Percentiles rank a stretch among this genome's conserved stretches.
phyloP scores from a whole-genome alignment of 2,329 filamentous ascomycete species.

The Ascochyta koolunga region DNA sequence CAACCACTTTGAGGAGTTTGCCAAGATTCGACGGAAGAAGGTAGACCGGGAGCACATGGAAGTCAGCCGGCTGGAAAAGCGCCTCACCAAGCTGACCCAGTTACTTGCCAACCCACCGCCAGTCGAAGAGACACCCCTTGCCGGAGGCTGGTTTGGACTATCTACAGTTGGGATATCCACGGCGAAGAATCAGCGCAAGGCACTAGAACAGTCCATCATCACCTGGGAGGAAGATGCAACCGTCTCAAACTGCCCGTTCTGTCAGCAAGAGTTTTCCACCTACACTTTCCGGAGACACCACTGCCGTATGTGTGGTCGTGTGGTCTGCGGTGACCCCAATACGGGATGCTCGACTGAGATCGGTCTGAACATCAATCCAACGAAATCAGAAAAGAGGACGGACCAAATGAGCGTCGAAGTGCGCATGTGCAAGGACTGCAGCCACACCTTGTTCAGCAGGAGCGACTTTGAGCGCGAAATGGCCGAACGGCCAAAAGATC shows the following conservation, averaged over 20 bases:
- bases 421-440: conserved; percentile 92
- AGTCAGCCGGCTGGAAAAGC: conserved; percentile 86
- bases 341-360: conserved; percentile 87
- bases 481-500: conserved; percentile 71
- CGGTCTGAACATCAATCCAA: conserved; percentile 70
- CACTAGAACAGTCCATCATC: conserved; percentile 88
- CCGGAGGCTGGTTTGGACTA: conserved; percentile 62
- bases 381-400: conserved; percentile 51
- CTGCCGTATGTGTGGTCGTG: conserved; percentile 88
- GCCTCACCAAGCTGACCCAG: conserved; percentile 86
- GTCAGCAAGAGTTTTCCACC: conserved; percentile 90
- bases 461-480: conserved; percentile 79
- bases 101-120: conserved; percentile 77
- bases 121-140: conserved; percentile 60
- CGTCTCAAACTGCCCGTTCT: conserved; percentile 86
- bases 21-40: conserved; percentile 71
- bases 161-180: conserved; percentile 43
- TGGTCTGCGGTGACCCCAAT: conserved; percentile 86
- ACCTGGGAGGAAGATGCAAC: conserved; percentile 91
- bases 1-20: conserved; percentile 76
- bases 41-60: conserved; percentile 88
- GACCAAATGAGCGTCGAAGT: conserved; percentile 75
- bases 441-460: conserved; percentile 70
- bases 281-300: conserved; percentile 95
- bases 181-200: conserved; percentile 74